Percentiles rank a stretch among this genome's conserved stretches.
Conservation (phyloP, 148 eudicot genomes). For the Vaccinium vitisidaea region DNA sequence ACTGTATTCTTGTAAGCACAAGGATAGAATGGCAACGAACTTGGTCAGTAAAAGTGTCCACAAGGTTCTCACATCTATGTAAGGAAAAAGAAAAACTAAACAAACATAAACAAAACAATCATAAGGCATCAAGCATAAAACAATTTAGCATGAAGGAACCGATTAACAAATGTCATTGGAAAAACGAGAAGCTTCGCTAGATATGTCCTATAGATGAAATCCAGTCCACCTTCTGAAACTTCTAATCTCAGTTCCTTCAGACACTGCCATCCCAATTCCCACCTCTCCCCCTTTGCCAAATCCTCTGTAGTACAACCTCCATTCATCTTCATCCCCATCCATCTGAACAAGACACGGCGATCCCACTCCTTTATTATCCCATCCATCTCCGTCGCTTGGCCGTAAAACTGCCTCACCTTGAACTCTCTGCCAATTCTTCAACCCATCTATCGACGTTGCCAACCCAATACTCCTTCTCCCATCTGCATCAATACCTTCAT, state of each 20-base stretch:
- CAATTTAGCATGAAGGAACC: background rate
- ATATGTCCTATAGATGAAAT: slow-evolving; percentile 37
- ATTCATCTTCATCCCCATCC: slow-evolving; percentile 59
- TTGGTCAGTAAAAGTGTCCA: background rate
- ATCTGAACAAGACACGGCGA: slow-evolving; percentile 69
- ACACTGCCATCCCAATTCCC: slow-evolving; percentile 74
- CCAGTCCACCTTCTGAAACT: slow-evolving; percentile 55
- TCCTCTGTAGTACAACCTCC: slow-evolving; percentile 79
- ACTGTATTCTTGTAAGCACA: background rate
- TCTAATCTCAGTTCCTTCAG: slow-evolving; percentile 42
- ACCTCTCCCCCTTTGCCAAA: slow-evolving; percentile 42
- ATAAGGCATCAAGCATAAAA: background rate
- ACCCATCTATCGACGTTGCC: slow-evolving; percentile 62
- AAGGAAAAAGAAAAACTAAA: background rate
- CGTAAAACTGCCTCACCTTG: slow-evolving; percentile 41
- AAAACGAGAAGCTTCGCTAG: background rate
- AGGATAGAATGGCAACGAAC: background rate
- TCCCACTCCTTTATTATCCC: slow-evolving; percentile 74
- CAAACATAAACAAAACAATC: background rate
- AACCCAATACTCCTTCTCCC: slow-evolving; percentile 64
- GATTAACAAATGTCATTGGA: background rate
- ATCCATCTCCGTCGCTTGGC: slow-evolving; percentile 37
- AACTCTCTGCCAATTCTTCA: slow-evolving; percentile 57
- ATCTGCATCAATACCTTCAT: slow-evolving; percentile 59
- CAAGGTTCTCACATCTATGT: background rate